Base-by-base conservation (phyloP, 768 basidiomycete species). In the Panus rudis region DNA sequence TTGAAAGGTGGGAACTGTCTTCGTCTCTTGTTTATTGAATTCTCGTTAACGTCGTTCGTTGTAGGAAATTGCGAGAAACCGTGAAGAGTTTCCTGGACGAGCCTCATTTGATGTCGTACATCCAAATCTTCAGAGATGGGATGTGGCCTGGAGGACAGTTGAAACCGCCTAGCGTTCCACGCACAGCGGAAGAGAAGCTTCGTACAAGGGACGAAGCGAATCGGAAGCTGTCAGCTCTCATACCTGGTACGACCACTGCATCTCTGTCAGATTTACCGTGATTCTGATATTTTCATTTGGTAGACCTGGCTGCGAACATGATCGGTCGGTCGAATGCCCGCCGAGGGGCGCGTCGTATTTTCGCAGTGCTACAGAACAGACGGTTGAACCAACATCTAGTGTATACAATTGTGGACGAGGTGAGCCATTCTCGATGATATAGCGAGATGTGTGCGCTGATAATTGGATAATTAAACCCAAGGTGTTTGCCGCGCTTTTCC, bases 321-420 rank as follows among this genome's bases (percentile, higher is more conserved):
- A 97, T 97, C 52, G 96, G 96, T n/a, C 76, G 92, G 23, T 84
- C 88, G 3, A 98, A 99, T 58, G 92, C 94, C 14, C 79, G 92
- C 11, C 75, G 92, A 32, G 96, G 93, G 13, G 92, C 94, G 7
- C 75, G 92, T 30, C 75, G 92, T 38, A 87, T 96, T 47, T 97
- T 98, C 60, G 83, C 92, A 4, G 91, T 94, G 2, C 59, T 98
- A 32, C 96, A 99, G 63, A 96, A 97, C 58, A 76, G 81, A 37
- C 78, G 94, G n/a, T 70, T 98, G 24, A 96, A 94, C 61, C 91
- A 94, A 57, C 92, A 96, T 58, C 81, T 97, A 42, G 75, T 81
- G 13, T 88, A 96, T 58, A 88, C 79, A 27, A 76, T 96, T 42
- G 64, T 91, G 21, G 93, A 97, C 50, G 94, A 97, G 77, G 92